Evolutionary conservation across 768 basidiomycete species (phyloP), one percentile per base, ranked within the genome.

Genomic region (Calocera viscosa): DNA sequence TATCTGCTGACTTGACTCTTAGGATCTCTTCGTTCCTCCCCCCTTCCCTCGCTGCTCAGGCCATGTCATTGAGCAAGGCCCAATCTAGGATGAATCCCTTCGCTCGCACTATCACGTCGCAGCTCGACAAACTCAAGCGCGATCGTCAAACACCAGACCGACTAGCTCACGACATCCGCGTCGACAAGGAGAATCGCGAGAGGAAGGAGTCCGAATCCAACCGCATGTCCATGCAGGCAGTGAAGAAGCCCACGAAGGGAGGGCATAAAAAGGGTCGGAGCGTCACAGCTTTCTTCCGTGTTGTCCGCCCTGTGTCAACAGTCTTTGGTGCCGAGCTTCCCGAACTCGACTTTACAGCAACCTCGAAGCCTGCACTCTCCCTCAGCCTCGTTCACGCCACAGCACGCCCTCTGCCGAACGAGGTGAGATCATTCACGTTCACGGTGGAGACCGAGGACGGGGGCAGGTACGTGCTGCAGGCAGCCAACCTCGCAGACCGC

Each of bases 401-500:
- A 38, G 85, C 89, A 24, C 80, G 83, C 10, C 83, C 83, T 69
- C 86, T 88, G 70, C 83, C 86, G 76, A 91, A 90, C 73, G 86
- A 87, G 73, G 87, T 90, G 69, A 82, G 91, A 53, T 89, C 91
- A 60, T 93, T 85, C 74, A 86, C 84, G 63, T 90, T 93, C 79
- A 84, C 88, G 72, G 79, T 94, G 49, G 85, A 89, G 72, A 89
- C 90, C 0, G 91, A 93, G 73, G 91, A 93, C 72, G 91, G 91
- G 8, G 90, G 89, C 0, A 87, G 87, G 72, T 91, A 90, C 72
- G 75, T 91, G 35, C 76, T 93, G 17, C 91, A 94, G 74, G 86
- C 89, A 0, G 75, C 83, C 38, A 85, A 82, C 71, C 84, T 82
- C 73, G 79, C 81, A 40, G 90, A 91, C 70, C 86, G 90, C 85